phyloP scores from a whole-genome alignment of 1,284 basidiomycete species.

The Fistulinella staudtii region DNA sequence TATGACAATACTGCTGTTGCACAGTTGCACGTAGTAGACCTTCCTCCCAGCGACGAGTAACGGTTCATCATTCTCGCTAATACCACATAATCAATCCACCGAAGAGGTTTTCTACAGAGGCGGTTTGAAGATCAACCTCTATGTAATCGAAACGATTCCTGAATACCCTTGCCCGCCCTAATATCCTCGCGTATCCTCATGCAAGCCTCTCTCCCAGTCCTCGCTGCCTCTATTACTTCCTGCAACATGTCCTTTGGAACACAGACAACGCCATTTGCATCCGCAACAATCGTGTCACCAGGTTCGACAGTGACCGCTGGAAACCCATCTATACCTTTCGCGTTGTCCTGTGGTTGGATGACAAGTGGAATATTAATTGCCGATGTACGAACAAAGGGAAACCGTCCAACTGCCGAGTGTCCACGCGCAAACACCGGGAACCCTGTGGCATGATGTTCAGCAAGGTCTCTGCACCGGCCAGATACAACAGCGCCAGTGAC shows the following conservation, averaged over 20 bases:
- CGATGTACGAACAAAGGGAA: constrained; percentile 81
- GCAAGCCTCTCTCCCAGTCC: constrained; percentile 65
- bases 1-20: too few species aligned
- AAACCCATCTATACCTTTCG: constrained; percentile 41
- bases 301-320: constrained; percentile 63
- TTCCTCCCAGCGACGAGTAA: too few species aligned
- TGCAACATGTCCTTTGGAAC: constrained; percentile 58
- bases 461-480: constrained; percentile 80
- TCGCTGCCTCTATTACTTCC: constrained; percentile 59
- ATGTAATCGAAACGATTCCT: constrained; percentile 77
- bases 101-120: too few species aligned
- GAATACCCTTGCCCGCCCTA: constrained; percentile 66
- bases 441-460: constrained; percentile 63
- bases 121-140: too few species aligned
- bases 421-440: constrained; percentile 82
- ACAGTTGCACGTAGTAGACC: too few species aligned
- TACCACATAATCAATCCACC: too few species aligned
- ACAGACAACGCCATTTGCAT: constrained; percentile 88
- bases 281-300: constrained; percentile 82
- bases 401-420: constrained; percentile 85
- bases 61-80: too few species aligned
- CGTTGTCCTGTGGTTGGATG: constrained; percentile 47
- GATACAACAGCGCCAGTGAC: constrained; percentile 77
- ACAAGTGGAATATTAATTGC: constrained; percentile 71
- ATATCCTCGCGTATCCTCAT: constrained; percentile 76